Evolutionary conservation across 2,329 filamentous ascomycete species (phyloP).

Genomic region (Trichophyton rubrum): DNA sequence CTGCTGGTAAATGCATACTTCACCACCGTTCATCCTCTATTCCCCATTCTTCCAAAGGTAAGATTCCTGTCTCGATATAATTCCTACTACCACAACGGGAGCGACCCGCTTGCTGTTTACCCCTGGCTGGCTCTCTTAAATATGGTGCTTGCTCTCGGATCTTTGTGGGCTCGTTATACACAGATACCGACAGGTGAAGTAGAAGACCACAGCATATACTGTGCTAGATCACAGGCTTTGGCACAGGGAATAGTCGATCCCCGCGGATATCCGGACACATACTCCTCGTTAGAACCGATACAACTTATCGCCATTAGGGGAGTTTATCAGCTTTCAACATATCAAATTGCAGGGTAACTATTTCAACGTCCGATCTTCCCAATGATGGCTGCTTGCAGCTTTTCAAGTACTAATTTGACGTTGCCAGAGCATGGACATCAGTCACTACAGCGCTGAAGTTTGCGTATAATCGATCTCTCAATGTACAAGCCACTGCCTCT

Average conservation of each 20-base stretch:
- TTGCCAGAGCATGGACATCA: slow-evolving; percentile 25
- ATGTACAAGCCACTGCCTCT: slow-evolving; percentile 24
- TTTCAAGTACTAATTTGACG: neutral
- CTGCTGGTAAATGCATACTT: slow-evolving; percentile 26
- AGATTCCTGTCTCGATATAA: slow-evolving; percentile 24
- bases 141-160: slow-evolving; percentile 31
- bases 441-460: slow-evolving; percentile 26
- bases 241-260: slow-evolving; percentile 14
- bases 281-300: slow-evolving; percentile 26
- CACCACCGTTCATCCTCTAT: slow-evolving; percentile 26
- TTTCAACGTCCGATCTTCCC: neutral
- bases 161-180: slow-evolving; percentile 23
- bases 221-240: slow-evolving; percentile 24
- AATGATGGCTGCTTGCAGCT: neutral
- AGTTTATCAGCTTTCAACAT: slow-evolving; percentile 29
- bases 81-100: slow-evolving; percentile 16
- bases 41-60: slow-evolving; percentile 28
- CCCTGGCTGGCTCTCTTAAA: slow-evolving; percentile 30
- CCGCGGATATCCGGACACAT: neutral
- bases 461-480: slow-evolving; percentile 25
- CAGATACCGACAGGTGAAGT: slow-evolving; percentile 18
- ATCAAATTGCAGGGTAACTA: slow-evolving; percentile 30
- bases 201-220: slow-evolving; percentile 26
- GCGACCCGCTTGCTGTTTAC: slow-evolving; percentile 11
- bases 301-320: slow-evolving; percentile 26